Conservation (phyloP, 768 basidiomycete genomes). For the Trametes coccinea region DNA sequence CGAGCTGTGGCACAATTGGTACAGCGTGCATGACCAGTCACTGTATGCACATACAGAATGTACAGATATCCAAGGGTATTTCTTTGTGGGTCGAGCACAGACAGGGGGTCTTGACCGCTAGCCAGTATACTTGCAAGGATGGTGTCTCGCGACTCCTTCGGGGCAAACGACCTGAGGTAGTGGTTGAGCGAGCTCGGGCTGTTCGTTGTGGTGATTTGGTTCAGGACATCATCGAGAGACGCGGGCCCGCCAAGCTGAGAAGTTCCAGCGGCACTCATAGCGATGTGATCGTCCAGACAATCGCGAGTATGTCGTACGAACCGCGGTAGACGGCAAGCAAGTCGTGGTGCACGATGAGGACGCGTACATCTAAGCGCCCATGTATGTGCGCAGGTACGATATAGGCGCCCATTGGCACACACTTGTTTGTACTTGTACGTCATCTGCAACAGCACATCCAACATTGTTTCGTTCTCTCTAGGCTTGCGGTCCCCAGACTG, state of each 20-base stretch:
- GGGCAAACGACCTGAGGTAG: constrained; percentile 35
- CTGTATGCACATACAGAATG: constrained; percentile 58
- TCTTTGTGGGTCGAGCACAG: constrained; percentile 51
- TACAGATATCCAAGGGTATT: constrained; percentile 70
- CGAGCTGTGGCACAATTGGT: constrained; percentile 42
- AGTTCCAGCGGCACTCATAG: constrained; percentile 5
- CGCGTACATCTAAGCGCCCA: constrained; percentile 4
- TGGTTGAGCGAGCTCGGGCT: constrained; percentile 8
- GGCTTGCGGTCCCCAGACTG: too few relatives aligned
- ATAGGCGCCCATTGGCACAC: constrained; percentile 7
- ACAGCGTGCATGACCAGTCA: neutral
- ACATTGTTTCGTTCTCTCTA: too few relatives aligned
- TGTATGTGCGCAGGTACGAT: neutral
- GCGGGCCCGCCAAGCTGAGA: constrained; percentile 5
- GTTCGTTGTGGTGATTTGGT: constrained; percentile 9
- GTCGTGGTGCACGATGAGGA: constrained; percentile 13
- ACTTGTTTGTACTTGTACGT: constrained; percentile 1
- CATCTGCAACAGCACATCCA: too few relatives aligned
- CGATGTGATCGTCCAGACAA: neutral
- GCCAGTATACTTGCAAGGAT: constrained; percentile 54
- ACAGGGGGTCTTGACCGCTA: constrained; percentile 68
- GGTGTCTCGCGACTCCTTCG: constrained; percentile 59
- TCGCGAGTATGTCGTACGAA: neutral
- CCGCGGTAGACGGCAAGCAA: neutral
- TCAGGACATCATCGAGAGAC: constrained; percentile 14